These are phyloP conservation scores for Trametes meyenii DNA, from an alignment of 768 basidiomycete genomes.

Conservation along the genomic window DNA sequence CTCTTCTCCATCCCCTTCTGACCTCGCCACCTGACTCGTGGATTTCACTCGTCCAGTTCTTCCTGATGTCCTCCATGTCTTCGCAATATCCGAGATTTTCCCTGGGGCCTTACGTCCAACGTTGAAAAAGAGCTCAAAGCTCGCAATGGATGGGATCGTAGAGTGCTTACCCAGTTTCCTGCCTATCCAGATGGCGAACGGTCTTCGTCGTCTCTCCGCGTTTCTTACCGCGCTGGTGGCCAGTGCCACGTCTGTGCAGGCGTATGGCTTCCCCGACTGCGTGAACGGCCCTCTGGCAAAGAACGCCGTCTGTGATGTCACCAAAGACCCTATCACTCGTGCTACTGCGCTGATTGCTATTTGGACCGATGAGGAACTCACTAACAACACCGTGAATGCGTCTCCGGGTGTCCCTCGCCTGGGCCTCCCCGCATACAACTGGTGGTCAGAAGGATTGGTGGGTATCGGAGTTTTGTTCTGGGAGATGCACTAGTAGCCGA, in stretches of 20 bases:
- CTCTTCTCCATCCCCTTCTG: conserved; percentile 9
- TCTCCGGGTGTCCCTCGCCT: conserved; percentile 56
- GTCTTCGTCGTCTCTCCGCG: conserved; percentile 12
- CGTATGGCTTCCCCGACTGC: conserved; percentile 50
- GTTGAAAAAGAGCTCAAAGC: conserved; percentile 4
- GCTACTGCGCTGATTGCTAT: conserved; percentile 52
- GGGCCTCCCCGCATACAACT: conserved; percentile 58
- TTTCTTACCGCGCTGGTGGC: conserved; percentile 9
- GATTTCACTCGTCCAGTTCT: neutral
- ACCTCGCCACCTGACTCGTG: conserved; percentile 15
- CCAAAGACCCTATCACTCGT: conserved; percentile 46
- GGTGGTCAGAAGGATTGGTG: conserved; percentile 65
- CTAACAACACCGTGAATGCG: conserved; percentile 51
- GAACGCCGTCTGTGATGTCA: conserved; percentile 51
- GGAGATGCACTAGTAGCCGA: neutral
- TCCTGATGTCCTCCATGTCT: neutral
- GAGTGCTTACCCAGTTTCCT: neutral
- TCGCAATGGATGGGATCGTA: neutral
- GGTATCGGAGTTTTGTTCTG: conserved; percentile 19
- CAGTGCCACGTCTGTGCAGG: neutral
- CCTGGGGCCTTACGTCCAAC: neutral
- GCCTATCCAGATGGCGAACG: conserved; percentile 18
- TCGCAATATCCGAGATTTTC: conserved; percentile 4
- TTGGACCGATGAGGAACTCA: conserved; percentile 55
- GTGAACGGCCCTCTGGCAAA: conserved; percentile 46